Evolutionary conservation across 2,329 filamentous ascomycete species (phyloP).

Genomic region (Cercospora zeina): DNA sequence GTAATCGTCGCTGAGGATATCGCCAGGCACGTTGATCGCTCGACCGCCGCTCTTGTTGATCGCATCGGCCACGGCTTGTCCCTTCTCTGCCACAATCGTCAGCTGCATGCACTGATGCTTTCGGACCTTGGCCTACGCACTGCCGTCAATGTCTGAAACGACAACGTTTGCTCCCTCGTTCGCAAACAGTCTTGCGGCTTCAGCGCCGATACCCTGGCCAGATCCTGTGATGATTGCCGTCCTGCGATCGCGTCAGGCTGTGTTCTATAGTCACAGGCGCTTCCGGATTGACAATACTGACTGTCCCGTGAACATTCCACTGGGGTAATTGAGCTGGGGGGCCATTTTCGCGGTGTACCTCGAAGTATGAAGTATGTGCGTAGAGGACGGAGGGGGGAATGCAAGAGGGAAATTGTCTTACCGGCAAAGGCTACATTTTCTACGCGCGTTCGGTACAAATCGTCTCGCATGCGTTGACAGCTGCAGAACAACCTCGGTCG

Average conservation of each 20-base stretch:
- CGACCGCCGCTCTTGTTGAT: conserved; percentile 69
- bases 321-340: conserved; percentile 77
- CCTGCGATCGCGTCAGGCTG: conserved; percentile 15
- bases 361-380: not conserved
- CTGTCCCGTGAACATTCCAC: conserved; percentile 74
- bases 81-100: conserved; percentile 10
- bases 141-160: conserved; percentile 76
- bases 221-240: conserved; percentile 74
- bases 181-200: conserved; percentile 74
- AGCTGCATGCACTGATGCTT: not conserved
- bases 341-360: conserved; percentile 31
- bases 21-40: conserved; percentile 73
- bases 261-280: not conserved
- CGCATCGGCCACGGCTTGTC: conserved; percentile 61
- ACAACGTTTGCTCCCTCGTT: conserved; percentile 86
- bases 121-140: conserved; percentile 47
- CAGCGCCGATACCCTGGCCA: conserved; percentile 72
- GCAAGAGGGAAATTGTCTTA: not conserved
- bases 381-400: not conserved
- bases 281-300: not conserved
- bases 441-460: conserved; percentile 10
- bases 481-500: conserved; percentile 12
- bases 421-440: conserved; percentile 11
- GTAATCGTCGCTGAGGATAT: conserved; percentile 71
- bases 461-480: conserved; percentile 8